Percentiles rank a stretch among this genome's conserved stretches.
Conservation (phyloP, 257 asterid species). For the Solanum clarkiae region DNA sequence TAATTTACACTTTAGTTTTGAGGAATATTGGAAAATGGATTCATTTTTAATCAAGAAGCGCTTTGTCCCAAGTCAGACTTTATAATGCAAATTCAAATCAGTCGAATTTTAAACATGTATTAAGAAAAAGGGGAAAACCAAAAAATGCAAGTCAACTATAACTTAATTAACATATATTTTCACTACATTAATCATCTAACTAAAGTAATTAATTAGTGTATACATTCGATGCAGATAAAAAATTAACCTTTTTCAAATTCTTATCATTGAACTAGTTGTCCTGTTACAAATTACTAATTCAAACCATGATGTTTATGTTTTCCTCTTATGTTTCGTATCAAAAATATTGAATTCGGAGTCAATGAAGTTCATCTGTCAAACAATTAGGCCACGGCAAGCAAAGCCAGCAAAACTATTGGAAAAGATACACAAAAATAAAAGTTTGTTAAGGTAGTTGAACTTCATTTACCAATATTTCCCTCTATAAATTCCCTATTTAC, state of each 20-base stretch:
- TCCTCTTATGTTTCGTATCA: not conserved
- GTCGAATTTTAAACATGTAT: accelerated
- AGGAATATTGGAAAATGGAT: accelerated
- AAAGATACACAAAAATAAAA: not conserved
- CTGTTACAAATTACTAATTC: not conserved
- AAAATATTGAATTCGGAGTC: accelerated
- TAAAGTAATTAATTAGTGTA: not conserved
- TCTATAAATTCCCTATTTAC: conserved; percentile 17
- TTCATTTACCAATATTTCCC: conserved; percentile 5
- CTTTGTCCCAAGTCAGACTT: not conserved
- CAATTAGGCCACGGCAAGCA: not conserved
- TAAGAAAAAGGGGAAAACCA: too few species aligned
- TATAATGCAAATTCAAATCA: not conserved
- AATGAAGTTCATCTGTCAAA: not conserved
- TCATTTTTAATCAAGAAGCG: accelerated
- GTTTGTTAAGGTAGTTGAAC: conserved; percentile 63
- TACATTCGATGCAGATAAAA: not conserved
- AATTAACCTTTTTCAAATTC: not conserved
- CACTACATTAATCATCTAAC: not conserved
- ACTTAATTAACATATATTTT: not conserved
- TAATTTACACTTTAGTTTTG: not conserved
- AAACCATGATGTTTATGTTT: not conserved
- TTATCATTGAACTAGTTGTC: not conserved
- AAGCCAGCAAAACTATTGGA: not conserved
- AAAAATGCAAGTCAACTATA: not conserved